Base-by-base conservation (phyloP, 805 yeast species). In the Priceomyces melissophilus region DNA sequence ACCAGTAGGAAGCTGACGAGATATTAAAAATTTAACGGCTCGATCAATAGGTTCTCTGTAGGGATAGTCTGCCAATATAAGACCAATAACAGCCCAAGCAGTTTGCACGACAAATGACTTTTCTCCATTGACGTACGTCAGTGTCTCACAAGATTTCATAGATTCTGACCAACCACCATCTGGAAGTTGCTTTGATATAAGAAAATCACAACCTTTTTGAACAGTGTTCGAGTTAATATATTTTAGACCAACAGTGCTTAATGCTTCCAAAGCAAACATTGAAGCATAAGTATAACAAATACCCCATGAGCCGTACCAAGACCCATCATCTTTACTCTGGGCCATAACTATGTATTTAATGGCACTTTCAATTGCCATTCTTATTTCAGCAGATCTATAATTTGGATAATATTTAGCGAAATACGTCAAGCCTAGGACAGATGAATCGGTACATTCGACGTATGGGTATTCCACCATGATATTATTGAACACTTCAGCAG, bases 291-390 rank as follows among this genome's bases (percentile, higher is more conserved):
- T 87, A 58, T 75, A 89, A 58, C 99, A 93, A 4, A 93, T 82
- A 29, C 99, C 99, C 99, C 99, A 93, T 31, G 88, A 81, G 1
- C 99, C 99, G 60, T 90, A 95, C 98, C 98, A 93, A 10, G 95
- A 82, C 0, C 99, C 99, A 61, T 93, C 96, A 5, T 44, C 33
- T 0, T 56, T 54, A 33, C 71, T 68, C 61, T 93, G 99, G 2
- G 78, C 77, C 2, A 68, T 61, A 37, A 76, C 77, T 33, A 93
- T 86, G 54, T 84, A 93, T 3, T 74, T 61, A 11, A 87, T 73
- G 0, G 96, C 98, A 40, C 79, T 72, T 3, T 76, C 69, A 35
- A 93, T 85, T 0, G 96, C 82, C n/a, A 65, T 45, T 38, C 72
- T 66, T 25, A 93, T 83, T 26, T 86, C 89, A 4, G 70, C 74